Base-by-base conservation (phyloP, 768 basidiomycete genomes). In the Psilocybe sp. region DNA sequence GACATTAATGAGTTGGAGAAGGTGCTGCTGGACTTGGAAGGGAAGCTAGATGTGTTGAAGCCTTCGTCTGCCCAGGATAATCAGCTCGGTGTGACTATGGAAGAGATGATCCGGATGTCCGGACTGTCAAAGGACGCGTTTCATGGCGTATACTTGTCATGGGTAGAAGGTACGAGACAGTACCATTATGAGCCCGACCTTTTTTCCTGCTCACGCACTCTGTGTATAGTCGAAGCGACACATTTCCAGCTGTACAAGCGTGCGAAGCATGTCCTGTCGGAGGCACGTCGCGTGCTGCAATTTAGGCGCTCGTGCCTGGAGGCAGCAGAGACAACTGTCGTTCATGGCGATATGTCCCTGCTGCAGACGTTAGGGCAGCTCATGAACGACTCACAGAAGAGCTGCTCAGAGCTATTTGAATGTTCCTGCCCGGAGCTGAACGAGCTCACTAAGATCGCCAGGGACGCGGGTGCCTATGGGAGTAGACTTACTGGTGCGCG, bases 221-320 rank as follows among this genome's bases (percentile, higher is more conserved):
- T 45, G 54, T 44, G 28, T n/a, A 28, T 61, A 90, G 91, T 91
- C 35, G 86, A 93, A 66, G 82, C 89, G 11, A 82, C 80, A 1
- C 73, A 84, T 65, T 93, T 93, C 72, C 85, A 92, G 62, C 68
- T 95, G 13, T 91, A 89, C 74, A 86, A 85, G 56, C 82, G 93
- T 49, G 81, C 86, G 4, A 83, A 80, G 61, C 93, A 95, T 60
- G 89, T 92, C 44, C 81, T 85, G 64, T 74, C 81, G 5, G 94
- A 95, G 69, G 85, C 89, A 5, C 73, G 85, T 32, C 83, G 89
- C 13, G 92, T 95, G 5, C 79, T 93, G 35, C 74, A 81, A 58
- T 92, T 93, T 72, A 81, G 88, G 51, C 72, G 79, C 42, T 67
- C 82, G 31, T 92, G 89, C 61, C 71, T 87, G 40, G 67, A 69